Conservation (phyloP, 176 grass and related monocot species). For the Pontederia crassipes region DNA sequence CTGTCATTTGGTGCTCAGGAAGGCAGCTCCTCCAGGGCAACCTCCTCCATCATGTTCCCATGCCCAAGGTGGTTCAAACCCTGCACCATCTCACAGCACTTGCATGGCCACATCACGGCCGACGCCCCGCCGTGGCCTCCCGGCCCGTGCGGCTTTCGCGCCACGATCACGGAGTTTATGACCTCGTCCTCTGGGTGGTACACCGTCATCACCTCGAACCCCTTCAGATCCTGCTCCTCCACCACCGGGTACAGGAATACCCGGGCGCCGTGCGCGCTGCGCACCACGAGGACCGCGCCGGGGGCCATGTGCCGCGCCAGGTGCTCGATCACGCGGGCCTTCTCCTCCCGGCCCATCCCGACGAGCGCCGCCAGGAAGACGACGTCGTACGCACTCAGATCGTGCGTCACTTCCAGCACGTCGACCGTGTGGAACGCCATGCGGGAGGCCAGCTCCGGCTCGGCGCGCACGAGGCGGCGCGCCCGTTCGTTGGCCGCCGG, state of each 20-base stretch:
- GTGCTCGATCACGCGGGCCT: conserved; percentile 41
- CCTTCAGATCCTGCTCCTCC: conserved; percentile 29
- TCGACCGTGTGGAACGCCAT: conserved; percentile 63
- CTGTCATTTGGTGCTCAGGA: conserved; percentile 12
- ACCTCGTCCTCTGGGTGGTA: conserved; percentile 77
- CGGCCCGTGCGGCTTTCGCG: conserved; percentile 32
- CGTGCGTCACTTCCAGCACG: conserved; percentile 25
- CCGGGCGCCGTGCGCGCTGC: conserved; percentile 69
- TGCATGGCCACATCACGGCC: conserved; percentile 28
- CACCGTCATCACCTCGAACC: conserved; percentile 57
- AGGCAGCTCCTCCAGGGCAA: conserved; percentile 52
- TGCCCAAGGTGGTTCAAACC: conserved; percentile 29
- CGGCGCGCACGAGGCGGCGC: conserved; percentile 37
- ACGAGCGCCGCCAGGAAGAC: conserved; percentile 81
- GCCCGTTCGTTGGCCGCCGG: conserved; percentile 41
- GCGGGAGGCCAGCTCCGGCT: conserved; percentile 25
- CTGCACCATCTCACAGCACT: conserved; percentile 53
- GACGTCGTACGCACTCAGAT: conserved; percentile 41
- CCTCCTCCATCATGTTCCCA: conserved; percentile 61
- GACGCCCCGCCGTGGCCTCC: conserved; percentile 13
- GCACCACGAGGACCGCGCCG: conserved; percentile 58
- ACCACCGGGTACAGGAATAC: conserved; percentile 79
- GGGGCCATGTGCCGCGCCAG: conserved; percentile 50
- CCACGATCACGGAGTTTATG: conserved; percentile 92
- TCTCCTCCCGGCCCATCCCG: conserved; percentile 50